Evolutionary conservation across 345 rosid species (phyloP).

Genomic region (Eucalyptus polyanthemos): DNA sequence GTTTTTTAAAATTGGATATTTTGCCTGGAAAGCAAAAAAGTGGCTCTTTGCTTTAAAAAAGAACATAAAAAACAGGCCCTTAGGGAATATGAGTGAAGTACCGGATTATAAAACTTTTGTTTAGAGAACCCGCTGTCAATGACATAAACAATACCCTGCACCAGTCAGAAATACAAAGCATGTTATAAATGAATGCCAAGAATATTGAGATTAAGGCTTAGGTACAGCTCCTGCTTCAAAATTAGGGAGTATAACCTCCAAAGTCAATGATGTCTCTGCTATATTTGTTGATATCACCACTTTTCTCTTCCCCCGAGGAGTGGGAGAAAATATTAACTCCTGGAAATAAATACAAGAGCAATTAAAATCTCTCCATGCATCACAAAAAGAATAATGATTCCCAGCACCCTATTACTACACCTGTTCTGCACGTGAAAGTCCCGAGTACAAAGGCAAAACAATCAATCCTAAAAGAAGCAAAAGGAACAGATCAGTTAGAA

Average conservation of each 20-base stretch:
- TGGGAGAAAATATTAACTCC: conserved; percentile 83
- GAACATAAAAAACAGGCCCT: not conserved
- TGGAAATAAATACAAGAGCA: conserved; percentile 6
- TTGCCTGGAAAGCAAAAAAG: not conserved
- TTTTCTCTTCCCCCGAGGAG: conserved; percentile 90
- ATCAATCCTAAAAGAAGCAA: conserved; percentile 44
- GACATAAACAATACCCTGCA: conserved; percentile 91
- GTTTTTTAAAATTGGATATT: not conserved
- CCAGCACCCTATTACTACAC: conserved; percentile 7
- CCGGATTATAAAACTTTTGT: conserved; percentile 93
- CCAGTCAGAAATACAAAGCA: not conserved
- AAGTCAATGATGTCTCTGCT: conserved; percentile 89
- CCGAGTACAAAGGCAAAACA: conserved; percentile 73
- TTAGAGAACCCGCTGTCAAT: conserved; percentile 95
- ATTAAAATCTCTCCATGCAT: not conserved
- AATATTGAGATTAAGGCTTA: not conserved
- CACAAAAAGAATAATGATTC: not conserved
- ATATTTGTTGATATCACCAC: conserved; percentile 88
- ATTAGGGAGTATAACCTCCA: conserved; percentile 46
- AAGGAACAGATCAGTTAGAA: not conserved
- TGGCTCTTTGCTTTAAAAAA: not conserved
- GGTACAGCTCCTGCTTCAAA: not conserved
- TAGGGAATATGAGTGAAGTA: conserved; percentile 8
- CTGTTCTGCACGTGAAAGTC: conserved; percentile 85
- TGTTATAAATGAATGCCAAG: not conserved